Evolutionary conservation across 2,329 filamentous ascomycete species (phyloP).

Genomic region (Claviceps purpurea): DNA sequence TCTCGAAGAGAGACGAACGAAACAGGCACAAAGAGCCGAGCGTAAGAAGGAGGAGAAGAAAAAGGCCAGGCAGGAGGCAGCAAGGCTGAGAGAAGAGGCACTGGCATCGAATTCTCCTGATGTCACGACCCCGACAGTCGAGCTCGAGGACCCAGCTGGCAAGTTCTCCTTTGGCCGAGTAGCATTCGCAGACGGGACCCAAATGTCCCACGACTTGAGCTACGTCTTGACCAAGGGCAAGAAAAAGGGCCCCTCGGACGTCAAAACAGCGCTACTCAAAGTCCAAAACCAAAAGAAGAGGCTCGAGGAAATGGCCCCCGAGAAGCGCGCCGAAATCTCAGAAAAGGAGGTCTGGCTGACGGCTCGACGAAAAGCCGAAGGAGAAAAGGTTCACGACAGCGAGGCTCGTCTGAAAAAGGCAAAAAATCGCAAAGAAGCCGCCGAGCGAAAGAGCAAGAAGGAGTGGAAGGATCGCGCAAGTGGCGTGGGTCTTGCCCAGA

Average conservation of each 20-base stretch:
- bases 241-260: slow-evolving; percentile 72
- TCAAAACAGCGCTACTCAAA: slow-evolving; percentile 73
- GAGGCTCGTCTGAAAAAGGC: slow-evolving; percentile 83
- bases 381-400: slow-evolving; percentile 80
- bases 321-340: slow-evolving; percentile 73
- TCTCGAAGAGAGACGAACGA: slow-evolving; percentile 76
- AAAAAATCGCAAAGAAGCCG: slow-evolving; percentile 79
- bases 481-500: slow-evolving; percentile 61
- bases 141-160: slow-evolving; percentile 37
- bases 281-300: slow-evolving; percentile 78
- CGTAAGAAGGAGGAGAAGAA: slow-evolving; percentile 78
- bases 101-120: slow-evolving; percentile 49
- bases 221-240: slow-evolving; percentile 40
- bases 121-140: slow-evolving; percentile 42
- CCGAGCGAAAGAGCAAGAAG: slow-evolving; percentile 82
- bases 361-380: slow-evolving; percentile 76
- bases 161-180: slow-evolving; percentile 85
- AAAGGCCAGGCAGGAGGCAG: slow-evolving; percentile 69
- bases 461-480: slow-evolving; percentile 69
- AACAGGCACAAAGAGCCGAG: slow-evolving; percentile 73
- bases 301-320: slow-evolving; percentile 58
- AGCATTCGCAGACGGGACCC: slow-evolving; percentile 76
- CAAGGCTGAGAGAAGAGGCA: slow-evolving; percentile 49
- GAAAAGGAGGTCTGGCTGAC: slow-evolving; percentile 94
- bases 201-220: slow-evolving; percentile 60